phyloP scores from a whole-genome alignment of 78 protist species.

The Polysphondylium violaceum region DNA sequence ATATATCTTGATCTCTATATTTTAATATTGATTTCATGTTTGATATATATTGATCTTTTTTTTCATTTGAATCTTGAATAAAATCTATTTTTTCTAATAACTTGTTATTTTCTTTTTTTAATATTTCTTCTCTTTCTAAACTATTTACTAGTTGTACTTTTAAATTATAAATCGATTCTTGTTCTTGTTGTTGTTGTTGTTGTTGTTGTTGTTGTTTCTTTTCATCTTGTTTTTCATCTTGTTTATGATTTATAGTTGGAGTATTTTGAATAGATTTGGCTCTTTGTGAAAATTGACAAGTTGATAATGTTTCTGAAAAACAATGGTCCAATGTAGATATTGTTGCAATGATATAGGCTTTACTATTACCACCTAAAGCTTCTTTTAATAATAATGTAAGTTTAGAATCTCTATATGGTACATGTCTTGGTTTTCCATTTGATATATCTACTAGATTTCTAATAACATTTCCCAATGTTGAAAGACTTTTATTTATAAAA shows the following conservation, averaged over 20 bases:
- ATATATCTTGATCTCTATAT: neutral
- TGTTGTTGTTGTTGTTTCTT: neutral
- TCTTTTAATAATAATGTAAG: conserved; percentile 82
- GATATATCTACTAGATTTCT: conserved; percentile 47
- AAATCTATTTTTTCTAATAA: neutral
- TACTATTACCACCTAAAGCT: conserved; percentile 83
- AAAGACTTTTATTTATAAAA: conserved; percentile 80
- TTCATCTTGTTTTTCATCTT: conserved; percentile 8
- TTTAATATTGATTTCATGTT: neutral
- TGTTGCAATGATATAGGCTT: conserved; percentile 74
- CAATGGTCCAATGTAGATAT: conserved; percentile 35
- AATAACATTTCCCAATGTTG: conserved; percentile 76
- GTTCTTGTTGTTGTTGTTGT: neutral
- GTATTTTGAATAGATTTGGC: conserved; percentile 68
- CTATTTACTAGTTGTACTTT: neutral
- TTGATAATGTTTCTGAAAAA: conserved; percentile 60
- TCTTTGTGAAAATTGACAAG: conserved; percentile 72
- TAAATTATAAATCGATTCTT: neutral
- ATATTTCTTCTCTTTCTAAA: neutral
- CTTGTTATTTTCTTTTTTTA: neutral
- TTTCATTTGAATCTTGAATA: neutral
- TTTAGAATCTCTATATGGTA: conserved; percentile 84
- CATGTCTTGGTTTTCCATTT: conserved; percentile 79
- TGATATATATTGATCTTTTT: neutral
- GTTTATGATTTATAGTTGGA: conserved; percentile 64